These are phyloP conservation scores for Globisporangium cederbergense DNA, from an alignment of 352 stramenopile genomes.

Conservation along the genomic window DNA sequence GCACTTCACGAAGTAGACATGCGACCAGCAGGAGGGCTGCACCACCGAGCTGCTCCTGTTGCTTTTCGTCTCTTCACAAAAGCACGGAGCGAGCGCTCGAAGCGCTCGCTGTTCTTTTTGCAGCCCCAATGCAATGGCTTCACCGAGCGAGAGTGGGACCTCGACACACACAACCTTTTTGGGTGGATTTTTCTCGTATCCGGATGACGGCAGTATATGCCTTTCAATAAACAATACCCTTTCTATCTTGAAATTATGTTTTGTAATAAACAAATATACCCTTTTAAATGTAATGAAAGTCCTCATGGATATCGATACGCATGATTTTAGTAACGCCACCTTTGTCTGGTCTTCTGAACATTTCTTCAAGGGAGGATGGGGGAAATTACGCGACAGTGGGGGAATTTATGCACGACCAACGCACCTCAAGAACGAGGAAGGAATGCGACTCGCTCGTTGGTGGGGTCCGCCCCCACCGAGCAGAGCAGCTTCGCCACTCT, in stretches of 20 bases:
- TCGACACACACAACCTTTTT: background rate
- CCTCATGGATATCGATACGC: background rate
- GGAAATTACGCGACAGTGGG: too few species aligned
- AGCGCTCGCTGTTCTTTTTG: background rate
- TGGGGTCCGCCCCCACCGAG: too few species aligned
- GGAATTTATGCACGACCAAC: background rate
- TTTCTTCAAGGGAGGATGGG: background rate
- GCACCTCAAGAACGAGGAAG: background rate
- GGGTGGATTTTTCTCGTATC: conserved; percentile 6
- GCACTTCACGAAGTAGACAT: too few species aligned
- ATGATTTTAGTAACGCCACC: background rate
- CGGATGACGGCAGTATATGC: background rate
- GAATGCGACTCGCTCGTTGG: background rate
- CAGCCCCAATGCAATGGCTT: background rate
- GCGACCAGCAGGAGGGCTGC: too few species aligned
- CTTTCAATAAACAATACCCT: too few species aligned
- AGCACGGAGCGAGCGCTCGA: too few species aligned
- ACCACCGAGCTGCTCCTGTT: too few species aligned
- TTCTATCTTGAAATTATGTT: too few species aligned
- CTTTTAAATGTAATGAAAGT: background rate
- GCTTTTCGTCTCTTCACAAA: too few species aligned
- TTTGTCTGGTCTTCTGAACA: background rate
- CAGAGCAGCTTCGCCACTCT: background rate
- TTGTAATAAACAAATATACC: background rate
- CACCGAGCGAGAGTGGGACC: background rate